Percentiles rank a stretch among this genome's conserved stretches.
phyloP scores from a whole-genome alignment of 176 grass and related monocot genomes.

The Poa annua region DNA sequence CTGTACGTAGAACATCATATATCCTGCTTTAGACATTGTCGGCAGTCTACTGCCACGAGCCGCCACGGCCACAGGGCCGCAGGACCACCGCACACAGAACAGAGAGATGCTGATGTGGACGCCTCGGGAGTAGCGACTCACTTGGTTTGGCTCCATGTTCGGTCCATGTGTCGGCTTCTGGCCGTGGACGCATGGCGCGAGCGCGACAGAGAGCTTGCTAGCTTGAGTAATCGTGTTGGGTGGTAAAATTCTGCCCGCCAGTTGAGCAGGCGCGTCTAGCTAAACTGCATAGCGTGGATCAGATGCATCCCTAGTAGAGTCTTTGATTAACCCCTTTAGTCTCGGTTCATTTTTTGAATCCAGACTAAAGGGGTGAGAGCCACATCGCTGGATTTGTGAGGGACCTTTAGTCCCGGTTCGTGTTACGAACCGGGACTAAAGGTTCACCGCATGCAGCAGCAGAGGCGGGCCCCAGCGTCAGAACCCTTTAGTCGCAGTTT shows the following conservation, averaged over 20 bases:
- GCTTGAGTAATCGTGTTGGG: background rate
- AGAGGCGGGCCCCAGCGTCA: too few relatives aligned
- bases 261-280: too few relatives aligned
- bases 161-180: background rate
- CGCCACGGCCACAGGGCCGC: background rate
- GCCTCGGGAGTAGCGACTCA: background rate
- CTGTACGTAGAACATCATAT: background rate
- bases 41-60: background rate
- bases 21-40: background rate
- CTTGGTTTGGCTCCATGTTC: background rate
- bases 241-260: background rate
- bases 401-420: too few relatives aligned
- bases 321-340: too few relatives aligned
- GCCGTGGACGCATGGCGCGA: background rate
- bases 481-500: too few relatives aligned
- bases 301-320: too few relatives aligned
- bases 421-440: too few relatives aligned
- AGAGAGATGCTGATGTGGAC: background rate
- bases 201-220: background rate
- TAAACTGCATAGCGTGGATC: too few relatives aligned
- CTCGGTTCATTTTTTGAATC: too few relatives aligned
- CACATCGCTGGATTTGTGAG: too few relatives aligned
- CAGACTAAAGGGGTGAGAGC: too few relatives aligned
- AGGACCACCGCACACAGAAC: background rate
- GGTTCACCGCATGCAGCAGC: too few relatives aligned